Percentiles rank a stretch among this genome's conserved stretches.
phyloP scores from a whole-genome alignment of 2,329 filamentous ascomycete species.

The Ophiostoma sp. region DNA sequence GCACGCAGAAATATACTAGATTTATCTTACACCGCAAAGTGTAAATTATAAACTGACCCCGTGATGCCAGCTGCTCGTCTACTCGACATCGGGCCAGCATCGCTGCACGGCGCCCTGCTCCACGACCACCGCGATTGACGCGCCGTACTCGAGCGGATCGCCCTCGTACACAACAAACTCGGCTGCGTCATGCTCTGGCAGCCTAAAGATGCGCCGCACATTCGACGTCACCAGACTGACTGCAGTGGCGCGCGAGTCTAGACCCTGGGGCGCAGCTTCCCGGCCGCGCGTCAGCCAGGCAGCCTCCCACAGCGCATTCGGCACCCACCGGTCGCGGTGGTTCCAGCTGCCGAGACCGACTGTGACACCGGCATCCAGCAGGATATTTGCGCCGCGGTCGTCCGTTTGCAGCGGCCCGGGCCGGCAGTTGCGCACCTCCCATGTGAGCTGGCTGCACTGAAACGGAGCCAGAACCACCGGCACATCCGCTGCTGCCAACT shows the following conservation, averaged over 20 bases:
- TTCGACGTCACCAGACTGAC: background rate
- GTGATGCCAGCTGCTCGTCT: background rate
- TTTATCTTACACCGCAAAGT: too few species aligned
- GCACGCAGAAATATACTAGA: too few species aligned
- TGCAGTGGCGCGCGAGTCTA: background rate
- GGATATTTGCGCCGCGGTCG: background rate
- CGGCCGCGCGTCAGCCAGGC: background rate
- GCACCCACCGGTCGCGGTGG: background rate
- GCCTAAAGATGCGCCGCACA: background rate
- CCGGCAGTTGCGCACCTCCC: background rate
- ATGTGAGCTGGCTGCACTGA: background rate
- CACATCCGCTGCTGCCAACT: background rate
- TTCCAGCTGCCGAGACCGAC: background rate
- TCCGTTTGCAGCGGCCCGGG: background rate
- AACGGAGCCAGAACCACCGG: background rate
- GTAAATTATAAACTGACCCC: too few species aligned
- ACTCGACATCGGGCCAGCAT: background rate
- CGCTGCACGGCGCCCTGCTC: background rate
- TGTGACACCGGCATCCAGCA: background rate
- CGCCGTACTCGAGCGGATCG: background rate
- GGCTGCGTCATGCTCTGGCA: background rate
- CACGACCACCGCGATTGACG: background rate
- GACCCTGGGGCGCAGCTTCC: too few species aligned
- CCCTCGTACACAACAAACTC: background rate
- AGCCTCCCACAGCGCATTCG: background rate